phyloP scores from a whole-genome alignment of 2,329 filamentous ascomycete species.

The Phyllosticta citribraziliensis region DNA sequence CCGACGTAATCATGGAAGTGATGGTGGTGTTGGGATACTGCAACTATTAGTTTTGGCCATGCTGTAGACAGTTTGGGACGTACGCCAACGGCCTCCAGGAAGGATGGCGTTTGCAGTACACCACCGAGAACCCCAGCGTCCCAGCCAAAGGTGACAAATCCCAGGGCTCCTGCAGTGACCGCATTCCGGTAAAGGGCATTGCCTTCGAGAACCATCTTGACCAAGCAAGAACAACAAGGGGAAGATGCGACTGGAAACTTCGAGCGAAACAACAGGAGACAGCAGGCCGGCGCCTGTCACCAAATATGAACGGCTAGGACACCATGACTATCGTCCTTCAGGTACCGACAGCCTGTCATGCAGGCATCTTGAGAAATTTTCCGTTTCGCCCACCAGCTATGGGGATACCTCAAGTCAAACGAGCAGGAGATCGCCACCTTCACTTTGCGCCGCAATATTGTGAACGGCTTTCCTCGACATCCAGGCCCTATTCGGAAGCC shows the following conservation, averaged over 20 bases:
- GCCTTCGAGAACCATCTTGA: constrained; percentile 8
- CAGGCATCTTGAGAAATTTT: neutral
- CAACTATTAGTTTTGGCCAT: neutral
- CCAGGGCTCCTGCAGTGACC: constrained; percentile 15
- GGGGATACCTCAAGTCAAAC: neutral
- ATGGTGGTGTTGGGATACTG: constrained; percentile 18
- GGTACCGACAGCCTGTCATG: neutral
- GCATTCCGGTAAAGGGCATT: constrained; percentile 7
- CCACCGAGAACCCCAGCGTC: constrained; percentile 28
- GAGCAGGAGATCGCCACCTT: neutral
- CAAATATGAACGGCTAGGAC: neutral
- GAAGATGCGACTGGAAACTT: neutral
- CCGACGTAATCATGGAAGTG: constrained; percentile 19
- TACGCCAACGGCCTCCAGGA: constrained; percentile 23
- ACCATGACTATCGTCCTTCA: neutral
- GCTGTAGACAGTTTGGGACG: neutral
- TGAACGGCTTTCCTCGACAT: neutral
- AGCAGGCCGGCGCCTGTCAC: neutral
- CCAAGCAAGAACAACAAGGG: neutral
- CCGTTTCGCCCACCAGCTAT: neutral
- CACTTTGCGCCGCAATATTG: neutral
- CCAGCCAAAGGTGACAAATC: constrained; percentile 27
- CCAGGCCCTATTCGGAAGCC: neutral
- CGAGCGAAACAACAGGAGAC: neutral
- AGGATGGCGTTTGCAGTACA: constrained; percentile 20